A percentile compares a stretch with the other conserved stretches of the same genome.
These are phyloP conservation scores for Trichoderma aggressivum DNA, from an alignment of 2,329 filamentous ascomycete genomes.

Conservation along the genomic window DNA sequence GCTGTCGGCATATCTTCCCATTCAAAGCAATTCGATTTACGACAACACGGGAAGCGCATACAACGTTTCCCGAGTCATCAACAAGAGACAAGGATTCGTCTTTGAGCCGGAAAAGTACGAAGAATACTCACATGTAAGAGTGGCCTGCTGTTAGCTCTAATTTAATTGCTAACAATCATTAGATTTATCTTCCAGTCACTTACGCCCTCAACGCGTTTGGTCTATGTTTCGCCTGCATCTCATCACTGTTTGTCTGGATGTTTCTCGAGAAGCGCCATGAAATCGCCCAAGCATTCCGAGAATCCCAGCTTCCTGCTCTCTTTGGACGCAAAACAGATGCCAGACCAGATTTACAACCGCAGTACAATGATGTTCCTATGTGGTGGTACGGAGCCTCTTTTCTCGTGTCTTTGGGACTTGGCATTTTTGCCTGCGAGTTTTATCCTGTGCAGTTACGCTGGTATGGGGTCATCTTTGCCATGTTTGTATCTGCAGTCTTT, in stretches of 20 bases:
- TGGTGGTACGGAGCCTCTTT: constrained; percentile 28
- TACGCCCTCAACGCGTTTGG: constrained; percentile 49
- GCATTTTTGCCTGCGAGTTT: constrained; percentile 31
- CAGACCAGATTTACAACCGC: constrained; percentile 18
- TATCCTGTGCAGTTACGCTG: constrained; percentile 32
- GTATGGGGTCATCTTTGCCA: constrained; percentile 32
- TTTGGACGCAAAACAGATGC: not conserved
- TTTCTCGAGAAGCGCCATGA: constrained; percentile 31
- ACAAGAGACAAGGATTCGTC: constrained; percentile 36
- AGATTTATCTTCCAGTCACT: constrained; percentile 44
- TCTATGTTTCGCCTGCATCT: constrained; percentile 50
- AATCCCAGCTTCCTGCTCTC: constrained; percentile 1
- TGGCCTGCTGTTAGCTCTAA: not conserved
- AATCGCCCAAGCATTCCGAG: constrained; percentile 18
- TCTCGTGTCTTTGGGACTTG: constrained; percentile 26
- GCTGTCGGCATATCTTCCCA: constrained; percentile 50
- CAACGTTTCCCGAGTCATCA: constrained; percentile 47
- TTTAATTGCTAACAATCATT: not conserved
- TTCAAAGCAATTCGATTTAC: constrained; percentile 50
- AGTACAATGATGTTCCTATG: constrained; percentile 23
- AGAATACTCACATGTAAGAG: constrained; percentile 46
- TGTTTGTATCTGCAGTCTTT: constrained; percentile 29
- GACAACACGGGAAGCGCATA: constrained; percentile 51
- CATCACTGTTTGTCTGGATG: constrained; percentile 34
- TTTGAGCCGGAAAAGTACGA: constrained; percentile 49